Evolutionary conservation across 306 rosid genomes (phyloP), one percentile per base, ranked within the genome.

Genomic region (Arachis stenosperma): DNA sequence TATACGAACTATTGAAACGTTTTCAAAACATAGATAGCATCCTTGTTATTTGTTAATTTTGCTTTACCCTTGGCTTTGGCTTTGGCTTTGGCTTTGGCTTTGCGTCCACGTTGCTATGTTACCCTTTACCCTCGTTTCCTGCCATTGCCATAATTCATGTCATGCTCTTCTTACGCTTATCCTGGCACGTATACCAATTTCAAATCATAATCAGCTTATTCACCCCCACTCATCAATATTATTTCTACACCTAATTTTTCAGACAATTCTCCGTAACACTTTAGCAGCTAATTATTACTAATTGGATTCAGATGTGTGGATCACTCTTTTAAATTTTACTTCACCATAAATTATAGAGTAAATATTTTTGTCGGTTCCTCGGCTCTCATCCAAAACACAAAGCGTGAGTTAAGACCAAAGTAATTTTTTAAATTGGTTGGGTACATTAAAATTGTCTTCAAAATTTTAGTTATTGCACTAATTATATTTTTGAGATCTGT

Each of bases 171-270:
- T 2, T 33, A 33, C 71, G 74, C 82, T 84, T 70, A 75, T 83
- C 78, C 80, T 68, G 82, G 76, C 90, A 78, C 85, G 67, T 83
- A 67, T 81, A 68, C 85, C 84, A 11, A 75, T 71, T 75, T 68
- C 71, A 72, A 64, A 68, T 75, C 83, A 33, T 33, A 33, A 2
- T 33, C 37, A 33, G 37, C 37, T 33, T 3, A 2, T 3, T 3
- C 37, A 2, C 70, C 51, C 54, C 61, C 57, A 60, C 83, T 67
- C 79, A 33, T 44, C 75, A 5, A 52, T 54, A 79, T 69, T 14
- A 67, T 79, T 69, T 68, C 83, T 69, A 68, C 80, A 82, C 87
- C 83, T 40, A 80, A 75, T 75, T 71, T 43, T 8, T 30, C 58
- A 59, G 36, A 41, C 74, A 65, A 41, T 3, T 70, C 69, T 9